Base-by-base conservation (phyloP, 1,139 yeast species). In the Yamadazyma jaroonii region DNA sequence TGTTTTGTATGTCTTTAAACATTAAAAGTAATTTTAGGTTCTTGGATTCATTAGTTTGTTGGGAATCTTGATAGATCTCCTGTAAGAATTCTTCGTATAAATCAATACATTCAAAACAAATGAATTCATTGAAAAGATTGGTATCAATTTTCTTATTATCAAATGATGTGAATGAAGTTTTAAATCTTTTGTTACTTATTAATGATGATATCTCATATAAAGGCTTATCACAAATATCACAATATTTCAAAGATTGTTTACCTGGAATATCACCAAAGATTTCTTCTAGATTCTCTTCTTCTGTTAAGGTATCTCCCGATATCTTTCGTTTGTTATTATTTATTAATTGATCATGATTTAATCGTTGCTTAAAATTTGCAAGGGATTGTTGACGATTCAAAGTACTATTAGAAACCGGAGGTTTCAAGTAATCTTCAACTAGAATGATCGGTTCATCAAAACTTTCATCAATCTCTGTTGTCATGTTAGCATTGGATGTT, bases 151-250 rank as follows among this genome's bases (percentile, higher is more conserved):
- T 43, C 41, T 21, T 29, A 11, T 14, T 13, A 5, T 33, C 32
- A 12, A 13, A 6, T 11, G 7, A 5, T 20, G 28, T 36, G 9
- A 26, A 25, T n/a, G 27, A 25, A 13, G 29, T 13, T 25, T 36
- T 38, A 46, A 25, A 40, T 31, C 52, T 43, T 36, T 54, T 45
- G 44, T 57, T 59, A 42, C 58, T 57, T 33, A 67, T 51, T 28
- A 75, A 53, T 4, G 81, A 68, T 41, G 84, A 77, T 32, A 81
- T 60, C 43, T 81, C 88, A 52, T 81, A 82, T 15, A 82, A 54
- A 6, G 87, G 85, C 40, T 72, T 76, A 32, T 81, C 85, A 54
- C 89, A 82, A 10, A 81, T 62, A 17, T 80, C 79, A 52, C 89
- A 82, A 50, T 76, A 68, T 46, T 76, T 77, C 38, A 50, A 36